Evolutionary conservation across 768 basidiomycete species (phyloP).

Genomic region (Pleurotus tuoliensis): DNA sequence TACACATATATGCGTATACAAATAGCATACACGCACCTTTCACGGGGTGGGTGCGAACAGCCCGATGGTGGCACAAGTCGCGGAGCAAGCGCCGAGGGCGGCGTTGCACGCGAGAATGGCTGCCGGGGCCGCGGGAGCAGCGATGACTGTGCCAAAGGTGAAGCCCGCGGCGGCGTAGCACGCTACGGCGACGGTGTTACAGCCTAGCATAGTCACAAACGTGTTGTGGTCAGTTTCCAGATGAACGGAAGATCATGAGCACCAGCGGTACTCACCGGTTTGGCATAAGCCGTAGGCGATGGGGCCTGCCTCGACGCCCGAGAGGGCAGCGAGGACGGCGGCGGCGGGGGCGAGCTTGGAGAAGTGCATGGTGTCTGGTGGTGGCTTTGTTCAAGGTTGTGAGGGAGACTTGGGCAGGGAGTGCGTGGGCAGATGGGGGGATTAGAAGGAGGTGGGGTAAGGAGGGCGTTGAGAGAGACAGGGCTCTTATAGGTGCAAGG

Average conservation of each 20-base stretch:
- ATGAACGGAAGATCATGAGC: background rate
- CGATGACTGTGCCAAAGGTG: constrained; percentile 39
- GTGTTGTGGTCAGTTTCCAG: background rate
- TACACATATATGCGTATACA: no score
- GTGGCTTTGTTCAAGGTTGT: no score
- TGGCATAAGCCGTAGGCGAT: constrained; percentile 40
- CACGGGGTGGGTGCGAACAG: constrained; percentile 34
- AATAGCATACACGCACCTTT: background rate
- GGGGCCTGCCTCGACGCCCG: constrained; percentile 17
- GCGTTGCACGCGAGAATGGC: constrained; percentile 38
- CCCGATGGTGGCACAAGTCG: constrained; percentile 31
- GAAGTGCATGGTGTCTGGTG: no score
- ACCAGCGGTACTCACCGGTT: constrained; percentile 26
- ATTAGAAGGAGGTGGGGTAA: no score
- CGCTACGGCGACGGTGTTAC: constrained; percentile 30
- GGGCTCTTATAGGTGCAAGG: no score
- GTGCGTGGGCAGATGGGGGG: no score
- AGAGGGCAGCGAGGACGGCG: background rate
- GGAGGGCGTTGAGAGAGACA: no score
- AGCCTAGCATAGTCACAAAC: constrained; percentile 17
- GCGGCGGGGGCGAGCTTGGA: background rate
- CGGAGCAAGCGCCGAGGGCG: constrained; percentile 39
- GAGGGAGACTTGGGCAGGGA: no score
- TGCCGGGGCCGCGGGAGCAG: constrained; percentile 31
- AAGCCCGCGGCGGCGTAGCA: constrained; percentile 41